Evolutionary conservation across 345 rosid species (phyloP).

Genomic region (Eucalyptus regnans): DNA sequence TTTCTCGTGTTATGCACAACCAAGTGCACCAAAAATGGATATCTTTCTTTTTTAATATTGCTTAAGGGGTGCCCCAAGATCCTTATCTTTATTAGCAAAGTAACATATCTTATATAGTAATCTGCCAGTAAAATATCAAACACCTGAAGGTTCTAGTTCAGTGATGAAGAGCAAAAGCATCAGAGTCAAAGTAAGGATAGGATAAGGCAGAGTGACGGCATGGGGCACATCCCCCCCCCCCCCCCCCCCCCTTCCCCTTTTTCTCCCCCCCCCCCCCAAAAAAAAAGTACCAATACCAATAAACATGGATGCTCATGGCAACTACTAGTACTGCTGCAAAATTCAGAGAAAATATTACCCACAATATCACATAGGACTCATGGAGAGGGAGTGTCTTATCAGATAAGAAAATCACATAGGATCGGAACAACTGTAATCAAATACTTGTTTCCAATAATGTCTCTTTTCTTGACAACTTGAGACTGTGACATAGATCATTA

Average conservation of each 20-base stretch:
- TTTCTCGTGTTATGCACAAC: neutral
- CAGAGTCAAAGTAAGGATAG: neutral
- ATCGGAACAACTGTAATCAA: neutral
- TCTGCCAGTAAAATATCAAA: neutral
- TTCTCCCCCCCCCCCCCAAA: neutral
- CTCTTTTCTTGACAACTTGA: neutral
- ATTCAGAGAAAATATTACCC: neutral
- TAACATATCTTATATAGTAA: neutral
- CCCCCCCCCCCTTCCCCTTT: too few species aligned
- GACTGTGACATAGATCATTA: neutral
- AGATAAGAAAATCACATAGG: neutral
- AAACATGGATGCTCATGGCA: neutral
- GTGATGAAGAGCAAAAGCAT: neutral
- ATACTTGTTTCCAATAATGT: neutral
- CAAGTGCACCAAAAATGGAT: neutral
- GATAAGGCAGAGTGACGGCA: neutral
- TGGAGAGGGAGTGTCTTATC: neutral
- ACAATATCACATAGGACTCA: neutral
- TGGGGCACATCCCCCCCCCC: neutral
- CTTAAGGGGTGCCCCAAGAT: neutral
- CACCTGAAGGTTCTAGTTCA: neutral
- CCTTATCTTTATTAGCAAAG: neutral
- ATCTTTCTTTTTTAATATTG: neutral
- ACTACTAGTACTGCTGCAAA: neutral
- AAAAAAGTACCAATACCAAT: neutral